These are phyloP conservation scores for Strobilomyces dryophilus DNA, from an alignment of 768 basidiomycete species.

Conservation along the genomic window DNA sequence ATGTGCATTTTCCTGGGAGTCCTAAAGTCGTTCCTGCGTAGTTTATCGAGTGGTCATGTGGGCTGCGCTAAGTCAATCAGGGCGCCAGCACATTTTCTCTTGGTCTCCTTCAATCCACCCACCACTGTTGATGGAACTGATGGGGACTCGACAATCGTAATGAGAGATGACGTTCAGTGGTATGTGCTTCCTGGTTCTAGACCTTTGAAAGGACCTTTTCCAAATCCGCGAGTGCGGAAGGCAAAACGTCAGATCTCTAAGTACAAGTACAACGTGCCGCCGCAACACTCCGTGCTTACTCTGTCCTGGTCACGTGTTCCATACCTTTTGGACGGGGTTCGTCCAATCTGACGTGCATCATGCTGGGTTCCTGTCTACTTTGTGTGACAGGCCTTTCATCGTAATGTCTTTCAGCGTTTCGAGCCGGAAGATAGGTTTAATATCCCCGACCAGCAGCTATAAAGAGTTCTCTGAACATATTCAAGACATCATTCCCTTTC, in stretches of 20 bases:
- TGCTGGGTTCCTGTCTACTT: constrained; percentile 15
- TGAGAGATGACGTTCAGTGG: neutral
- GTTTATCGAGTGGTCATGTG: neutral
- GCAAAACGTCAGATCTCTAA: constrained; percentile 1
- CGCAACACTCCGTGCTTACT: constrained; percentile 23
- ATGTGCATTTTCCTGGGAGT: neutral
- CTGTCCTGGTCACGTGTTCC: constrained; percentile 22
- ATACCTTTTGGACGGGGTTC: neutral
- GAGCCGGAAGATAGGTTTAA: neutral
- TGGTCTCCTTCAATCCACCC: neutral
- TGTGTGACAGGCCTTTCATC: constrained; percentile 19
- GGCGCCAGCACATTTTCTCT: neutral
- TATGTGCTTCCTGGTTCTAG: neutral
- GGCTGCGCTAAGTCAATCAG: neutral
- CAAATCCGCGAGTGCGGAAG: constrained; percentile 3
- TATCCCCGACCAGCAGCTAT: constrained; percentile 7
- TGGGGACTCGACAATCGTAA: neutral
- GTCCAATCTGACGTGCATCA: neutral
- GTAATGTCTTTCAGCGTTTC: constrained; percentile 12
- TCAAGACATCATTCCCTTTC: neutral
- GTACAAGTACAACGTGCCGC: constrained; percentile 17
- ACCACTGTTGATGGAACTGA: neutral
- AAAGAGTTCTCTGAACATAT: constrained; percentile 6
- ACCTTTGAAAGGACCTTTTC: neutral
- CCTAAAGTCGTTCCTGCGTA: neutral